A percentile compares a stretch with the other conserved stretches of the same genome.
Evolutionary conservation across 2,329 filamentous ascomycete species (phyloP).

Genomic region (Neofusicoccum ribis): DNA sequence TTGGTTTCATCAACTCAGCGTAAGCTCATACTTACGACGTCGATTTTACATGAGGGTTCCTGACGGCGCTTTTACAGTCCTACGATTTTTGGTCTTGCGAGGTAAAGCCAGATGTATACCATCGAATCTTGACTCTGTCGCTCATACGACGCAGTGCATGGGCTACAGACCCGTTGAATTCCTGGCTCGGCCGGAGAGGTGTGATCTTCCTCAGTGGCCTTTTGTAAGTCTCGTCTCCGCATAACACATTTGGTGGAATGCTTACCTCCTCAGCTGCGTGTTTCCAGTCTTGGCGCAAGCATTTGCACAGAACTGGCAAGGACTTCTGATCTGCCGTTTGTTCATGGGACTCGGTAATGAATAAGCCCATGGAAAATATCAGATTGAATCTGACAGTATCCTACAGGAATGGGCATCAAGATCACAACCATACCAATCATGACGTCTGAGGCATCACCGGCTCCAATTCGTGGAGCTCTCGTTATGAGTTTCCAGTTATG

Average conservation of each 20-base stretch:
- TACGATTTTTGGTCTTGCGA: neutral
- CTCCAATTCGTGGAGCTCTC: slow-evolving; percentile 43
- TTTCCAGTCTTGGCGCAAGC: slow-evolving; percentile 37
- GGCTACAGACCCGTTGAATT: slow-evolving; percentile 24
- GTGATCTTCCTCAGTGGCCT: slow-evolving; percentile 27
- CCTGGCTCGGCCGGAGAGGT: slow-evolving; percentile 29
- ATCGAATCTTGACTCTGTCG: neutral
- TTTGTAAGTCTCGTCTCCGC: neutral
- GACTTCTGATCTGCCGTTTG: slow-evolving; percentile 40
- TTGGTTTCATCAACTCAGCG: slow-evolving; percentile 27
- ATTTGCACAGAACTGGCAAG: slow-evolving; percentile 38
- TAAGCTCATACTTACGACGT: neutral
- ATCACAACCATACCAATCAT: slow-evolving; percentile 47
- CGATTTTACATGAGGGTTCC: neutral
- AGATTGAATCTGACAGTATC: slow-evolving; percentile 27
- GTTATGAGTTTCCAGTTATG: slow-evolving; percentile 51
- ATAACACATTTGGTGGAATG: neutral
- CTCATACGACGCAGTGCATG: slow-evolving; percentile 15
- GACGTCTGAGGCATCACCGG: slow-evolving; percentile 40
- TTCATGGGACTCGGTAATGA: slow-evolving; percentile 34
- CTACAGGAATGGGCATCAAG: slow-evolving; percentile 48
- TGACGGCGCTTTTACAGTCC: neutral
- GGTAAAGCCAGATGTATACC: neutral
- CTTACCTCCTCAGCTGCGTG: neutral
- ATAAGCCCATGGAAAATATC: neutral